Evolutionary conservation across 129 eudicot species (phyloP), one percentile per base, ranked within the genome.

Genomic region (Lonicera japonica): DNA sequence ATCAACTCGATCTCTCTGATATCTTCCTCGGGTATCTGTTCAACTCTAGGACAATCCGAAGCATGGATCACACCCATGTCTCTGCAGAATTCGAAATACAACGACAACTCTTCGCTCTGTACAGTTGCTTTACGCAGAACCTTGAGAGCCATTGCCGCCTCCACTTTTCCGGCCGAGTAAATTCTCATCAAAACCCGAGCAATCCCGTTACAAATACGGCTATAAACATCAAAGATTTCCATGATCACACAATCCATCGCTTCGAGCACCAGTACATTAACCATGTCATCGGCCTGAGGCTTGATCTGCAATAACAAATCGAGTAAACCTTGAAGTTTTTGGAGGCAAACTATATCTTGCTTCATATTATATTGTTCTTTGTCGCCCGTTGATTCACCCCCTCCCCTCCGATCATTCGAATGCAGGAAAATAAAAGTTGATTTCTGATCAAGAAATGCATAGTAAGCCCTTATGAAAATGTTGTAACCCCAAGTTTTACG

Each of bases 161-260:
- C 95, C 7, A 43, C 60, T 59, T 69, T 72, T 3, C 71, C 80
- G 2, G 57, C 75, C 4, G 92, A 72, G 59, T 72, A 66, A 54
- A 80, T 76, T 25, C 21, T 46, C 40, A 61, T 4, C 11, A 82
- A 39, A 59, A 78, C 50, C 17, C 48, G 58, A 53, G 82, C 81
- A 5, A 91, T 82, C 11, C 89, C 90, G 0, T 72, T 64, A 45
- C 96, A 78, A 6, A 87, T 84, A 56, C 68, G 64, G 65, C 94
- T 64, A 50, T 82, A 91, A 40, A 84, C 24, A 21, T 80, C 88
- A 22, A 76, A 82, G 21, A 87, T 56, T 67, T 91, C 97, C 15
- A 82, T 72, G 21, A 87, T 40, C 9, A 91, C 36, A 16, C 90
- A 81, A 39, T 91, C 87, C 94, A 91, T 84, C 22, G 86, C 96